Evolutionary conservation across 2,329 filamentous ascomycete genomes (phyloP).

Genomic region (Fusarium succisae): DNA sequence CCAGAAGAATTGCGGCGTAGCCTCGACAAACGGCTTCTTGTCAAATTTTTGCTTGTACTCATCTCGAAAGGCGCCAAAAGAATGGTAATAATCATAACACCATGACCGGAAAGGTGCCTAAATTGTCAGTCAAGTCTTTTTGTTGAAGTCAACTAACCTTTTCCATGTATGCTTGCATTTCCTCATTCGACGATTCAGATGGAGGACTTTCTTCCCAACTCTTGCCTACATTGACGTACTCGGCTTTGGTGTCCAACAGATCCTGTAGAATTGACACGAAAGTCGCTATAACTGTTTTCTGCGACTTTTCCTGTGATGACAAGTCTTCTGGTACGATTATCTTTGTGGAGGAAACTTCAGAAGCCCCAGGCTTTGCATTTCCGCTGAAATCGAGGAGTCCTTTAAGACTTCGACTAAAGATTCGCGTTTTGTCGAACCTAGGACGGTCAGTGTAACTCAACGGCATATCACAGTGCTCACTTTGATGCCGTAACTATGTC

Average conservation of each 20-base stretch:
- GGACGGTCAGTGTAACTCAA: background rate
- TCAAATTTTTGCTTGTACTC: constrained; percentile 40
- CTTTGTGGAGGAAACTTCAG: background rate
- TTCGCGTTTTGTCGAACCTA: constrained; percentile 34
- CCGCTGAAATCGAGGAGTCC: constrained; percentile 36
- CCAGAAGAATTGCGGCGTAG: constrained; percentile 44
- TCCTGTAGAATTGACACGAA: constrained; percentile 44
- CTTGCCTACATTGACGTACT: constrained; percentile 28
- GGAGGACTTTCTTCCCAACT: constrained; percentile 33
- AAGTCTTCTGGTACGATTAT: constrained; percentile 45
- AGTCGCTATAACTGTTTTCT: constrained; percentile 14
- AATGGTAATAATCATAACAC: constrained; percentile 48
- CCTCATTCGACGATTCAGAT: background rate
- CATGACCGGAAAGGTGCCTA: constrained; percentile 46
- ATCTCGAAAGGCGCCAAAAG: constrained; percentile 43
- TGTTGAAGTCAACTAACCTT: constrained; percentile 33
- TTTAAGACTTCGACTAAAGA: constrained; percentile 41
- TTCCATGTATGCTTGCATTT: constrained; percentile 42
- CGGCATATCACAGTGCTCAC: background rate
- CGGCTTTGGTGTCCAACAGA: background rate
- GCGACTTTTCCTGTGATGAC: background rate
- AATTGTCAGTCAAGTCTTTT: constrained; percentile 4
- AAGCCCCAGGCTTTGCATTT: background rate
- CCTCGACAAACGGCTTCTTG: constrained; percentile 43
- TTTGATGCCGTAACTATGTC: constrained; percentile 25